Conservation (phyloP, 2,329 filamentous ascomycete species). For the Fusarium robinianum region DNA sequence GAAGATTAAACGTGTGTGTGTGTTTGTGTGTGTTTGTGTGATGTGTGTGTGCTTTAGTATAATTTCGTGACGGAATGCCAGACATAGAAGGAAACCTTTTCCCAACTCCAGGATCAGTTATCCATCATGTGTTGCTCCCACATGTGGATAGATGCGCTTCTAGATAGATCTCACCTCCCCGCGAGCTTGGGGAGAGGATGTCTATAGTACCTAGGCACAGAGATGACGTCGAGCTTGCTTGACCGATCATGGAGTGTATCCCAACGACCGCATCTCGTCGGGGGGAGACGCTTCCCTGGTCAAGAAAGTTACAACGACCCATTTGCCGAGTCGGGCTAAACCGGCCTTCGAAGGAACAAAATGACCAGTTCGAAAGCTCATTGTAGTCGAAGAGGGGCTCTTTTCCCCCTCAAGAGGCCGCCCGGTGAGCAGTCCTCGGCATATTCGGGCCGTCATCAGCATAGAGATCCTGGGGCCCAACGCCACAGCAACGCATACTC, state of each 20-base stretch:
- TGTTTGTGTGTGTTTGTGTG: too few relatives aligned
- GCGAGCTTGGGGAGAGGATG: too few relatives aligned
- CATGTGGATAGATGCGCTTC: constrained; percentile 23
- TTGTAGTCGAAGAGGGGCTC: constrained; percentile 8
- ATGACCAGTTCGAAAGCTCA: too few relatives aligned
- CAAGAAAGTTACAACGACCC: too few relatives aligned
- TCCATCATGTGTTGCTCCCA: constrained; percentile 25
- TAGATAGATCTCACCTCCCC: too few relatives aligned
- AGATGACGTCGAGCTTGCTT: constrained; percentile 25
- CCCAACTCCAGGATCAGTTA: constrained; percentile 31
- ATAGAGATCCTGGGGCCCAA: constrained; percentile 28
- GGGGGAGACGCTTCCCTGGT: too few relatives aligned
- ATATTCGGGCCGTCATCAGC: constrained; percentile 13
- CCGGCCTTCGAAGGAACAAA: too few relatives aligned
- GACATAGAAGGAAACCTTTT: constrained; percentile 36
- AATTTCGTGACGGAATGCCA: constrained; percentile 44
- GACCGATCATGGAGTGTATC: constrained; percentile 14
- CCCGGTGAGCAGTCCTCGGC: constrained; percentile 7
- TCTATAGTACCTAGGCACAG: constrained; percentile 36
- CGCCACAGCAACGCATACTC: constrained; percentile 38
- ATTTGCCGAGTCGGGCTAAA: too few relatives aligned
- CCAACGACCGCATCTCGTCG: too few relatives aligned
- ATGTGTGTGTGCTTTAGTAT: constrained; percentile 42
- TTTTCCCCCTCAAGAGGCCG: constrained; percentile 1
- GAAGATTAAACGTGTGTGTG: constrained; percentile 44